Conservation (phyloP, 2,329 filamentous ascomycete species). For the Annulohypoxylon truncatum region DNA sequence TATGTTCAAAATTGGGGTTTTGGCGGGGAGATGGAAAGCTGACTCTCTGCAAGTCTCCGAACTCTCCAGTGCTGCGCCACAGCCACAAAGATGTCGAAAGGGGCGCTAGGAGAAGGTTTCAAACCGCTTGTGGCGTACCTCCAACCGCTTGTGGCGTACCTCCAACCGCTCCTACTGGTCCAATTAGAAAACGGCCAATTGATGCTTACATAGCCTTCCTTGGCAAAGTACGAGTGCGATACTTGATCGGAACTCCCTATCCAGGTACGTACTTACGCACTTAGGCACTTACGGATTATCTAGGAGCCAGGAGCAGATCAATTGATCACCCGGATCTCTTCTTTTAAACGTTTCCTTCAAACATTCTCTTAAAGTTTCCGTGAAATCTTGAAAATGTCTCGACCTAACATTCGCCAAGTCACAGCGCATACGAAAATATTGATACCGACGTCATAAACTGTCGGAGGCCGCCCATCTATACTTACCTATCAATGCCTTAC, state of each 20-base stretch:
- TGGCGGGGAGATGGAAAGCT: constrained; percentile 3
- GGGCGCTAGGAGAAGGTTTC: background rate
- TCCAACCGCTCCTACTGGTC: background rate
- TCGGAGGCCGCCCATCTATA: constrained; percentile 28
- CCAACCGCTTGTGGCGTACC: constrained; percentile 6
- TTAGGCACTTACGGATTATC: background rate
- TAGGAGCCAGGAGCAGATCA: background rate
- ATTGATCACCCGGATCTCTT: background rate
- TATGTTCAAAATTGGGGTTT: constrained; percentile 4
- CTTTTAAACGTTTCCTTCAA: background rate
- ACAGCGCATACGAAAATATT: constrained; percentile 5
- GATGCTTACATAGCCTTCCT: background rate
- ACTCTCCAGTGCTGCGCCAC: background rate
- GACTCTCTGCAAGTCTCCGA: constrained; percentile 1
- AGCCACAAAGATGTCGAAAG: background rate
- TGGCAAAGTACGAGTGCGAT: constrained; percentile 19
- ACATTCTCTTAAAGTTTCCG: background rate
- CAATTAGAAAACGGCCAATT: background rate
- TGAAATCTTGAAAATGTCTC: background rate
- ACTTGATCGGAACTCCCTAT: constrained; percentile 18
- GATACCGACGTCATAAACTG: constrained; percentile 27
- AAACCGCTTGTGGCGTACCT: constrained; percentile 11
- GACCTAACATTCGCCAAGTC: background rate
- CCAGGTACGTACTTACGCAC: background rate
- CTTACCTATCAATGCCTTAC: constrained; percentile 8